phyloP scores from a whole-genome alignment of 768 basidiomycete species.

The Lanmaoa pseudosensibilis region DNA sequence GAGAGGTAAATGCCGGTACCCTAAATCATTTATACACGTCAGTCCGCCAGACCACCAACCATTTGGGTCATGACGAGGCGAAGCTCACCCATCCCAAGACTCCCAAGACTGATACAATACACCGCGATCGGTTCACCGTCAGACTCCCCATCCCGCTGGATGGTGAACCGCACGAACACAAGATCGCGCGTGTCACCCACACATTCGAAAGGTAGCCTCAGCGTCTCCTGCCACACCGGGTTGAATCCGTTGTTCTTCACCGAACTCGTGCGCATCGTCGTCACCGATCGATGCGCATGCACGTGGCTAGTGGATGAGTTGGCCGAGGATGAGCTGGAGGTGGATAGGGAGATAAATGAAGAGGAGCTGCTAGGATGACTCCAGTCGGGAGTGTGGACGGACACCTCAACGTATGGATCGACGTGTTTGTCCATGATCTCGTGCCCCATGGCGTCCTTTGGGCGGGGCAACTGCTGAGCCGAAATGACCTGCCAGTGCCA shows the following conservation, averaged over 20 bases:
- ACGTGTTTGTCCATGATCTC: constrained; percentile 60
- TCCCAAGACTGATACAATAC: constrained; percentile 71
- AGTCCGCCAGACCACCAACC: neutral
- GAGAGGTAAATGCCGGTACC: constrained; percentile 87
- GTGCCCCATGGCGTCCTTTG: constrained; percentile 59
- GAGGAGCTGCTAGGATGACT: constrained; percentile 27
- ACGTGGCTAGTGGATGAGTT: neutral
- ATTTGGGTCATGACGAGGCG: neutral
- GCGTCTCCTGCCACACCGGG: constrained; percentile 75
- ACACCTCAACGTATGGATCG: constrained; percentile 82
- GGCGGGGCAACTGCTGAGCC: constrained; percentile 84
- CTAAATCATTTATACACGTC: constrained; percentile 37
- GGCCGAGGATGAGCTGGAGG: constrained; percentile 3
- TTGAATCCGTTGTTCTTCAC: constrained; percentile 92
- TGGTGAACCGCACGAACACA: constrained; percentile 78
- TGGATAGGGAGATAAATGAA: constrained; percentile 10
- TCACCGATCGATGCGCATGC: constrained; percentile 46
- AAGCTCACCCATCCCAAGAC: constrained; percentile 68
- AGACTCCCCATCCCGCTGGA: constrained; percentile 62
- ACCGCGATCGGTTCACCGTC: constrained; percentile 68
- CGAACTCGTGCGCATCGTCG: constrained; percentile 53
- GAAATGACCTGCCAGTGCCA: constrained; percentile 61
- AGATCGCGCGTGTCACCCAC: constrained; percentile 77
- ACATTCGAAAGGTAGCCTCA: constrained; percentile 74
- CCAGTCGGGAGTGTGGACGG: constrained; percentile 78